Evolutionary conservation across 1,139 yeast genomes (phyloP).

Genomic region (Magnusiomyces sp.): DNA sequence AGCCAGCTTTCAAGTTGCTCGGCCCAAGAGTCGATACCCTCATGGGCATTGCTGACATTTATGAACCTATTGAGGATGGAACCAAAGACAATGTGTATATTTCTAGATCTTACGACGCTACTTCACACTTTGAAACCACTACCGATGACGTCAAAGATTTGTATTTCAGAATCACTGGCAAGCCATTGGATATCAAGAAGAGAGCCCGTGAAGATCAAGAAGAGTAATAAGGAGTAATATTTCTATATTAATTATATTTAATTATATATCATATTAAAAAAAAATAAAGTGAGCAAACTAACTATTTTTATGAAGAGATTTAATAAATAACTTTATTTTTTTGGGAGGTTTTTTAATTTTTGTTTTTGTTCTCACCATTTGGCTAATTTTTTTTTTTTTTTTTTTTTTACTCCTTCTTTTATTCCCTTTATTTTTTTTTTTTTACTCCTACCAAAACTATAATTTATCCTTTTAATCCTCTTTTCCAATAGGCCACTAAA

Average conservation of each 20-base stretch:
- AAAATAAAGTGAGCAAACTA: not conserved
- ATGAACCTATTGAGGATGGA: conserved; percentile 84
- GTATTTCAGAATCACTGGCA: conserved; percentile 85
- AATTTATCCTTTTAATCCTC: too few species aligned
- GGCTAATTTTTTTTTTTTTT: not conserved
- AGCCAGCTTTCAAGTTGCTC: conserved; percentile 86
- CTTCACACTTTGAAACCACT: conserved; percentile 92
- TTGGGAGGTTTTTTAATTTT: not conserved
- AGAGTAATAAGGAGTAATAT: not conserved
- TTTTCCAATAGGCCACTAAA: too few species aligned
- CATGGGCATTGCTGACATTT: conserved; percentile 90
- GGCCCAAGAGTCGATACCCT: conserved; percentile 76
- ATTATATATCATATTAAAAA: not conserved
- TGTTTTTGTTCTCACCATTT: not conserved
- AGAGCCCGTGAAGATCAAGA: not conserved
- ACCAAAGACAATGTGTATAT: conserved; percentile 67
- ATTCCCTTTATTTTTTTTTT: too few species aligned
- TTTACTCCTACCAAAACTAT: too few species aligned
- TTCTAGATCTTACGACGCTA: conserved; percentile 85
- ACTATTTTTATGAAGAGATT: not conserved
- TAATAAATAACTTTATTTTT: not conserved
- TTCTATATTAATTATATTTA: not conserved
- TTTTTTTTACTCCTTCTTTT: not conserved
- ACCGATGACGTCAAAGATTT: conserved; percentile 96
- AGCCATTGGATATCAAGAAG: conserved; percentile 78